Evolutionary conservation across 1,284 basidiomycete species (phyloP).

Genomic region (Malassezia vespertilionis): DNA sequence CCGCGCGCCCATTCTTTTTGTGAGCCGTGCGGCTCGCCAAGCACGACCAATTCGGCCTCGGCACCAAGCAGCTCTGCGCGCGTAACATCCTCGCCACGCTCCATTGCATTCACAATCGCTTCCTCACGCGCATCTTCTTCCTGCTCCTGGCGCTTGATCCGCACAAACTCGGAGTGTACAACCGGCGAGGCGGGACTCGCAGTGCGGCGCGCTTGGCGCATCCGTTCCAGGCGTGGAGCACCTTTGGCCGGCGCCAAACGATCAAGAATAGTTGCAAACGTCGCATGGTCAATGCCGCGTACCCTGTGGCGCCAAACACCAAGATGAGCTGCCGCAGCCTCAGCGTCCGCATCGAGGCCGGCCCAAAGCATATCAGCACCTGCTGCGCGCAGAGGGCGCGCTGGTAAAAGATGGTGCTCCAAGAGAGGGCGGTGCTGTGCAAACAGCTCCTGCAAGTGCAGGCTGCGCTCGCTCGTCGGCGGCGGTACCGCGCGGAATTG

Average conservation of each 20-base stretch:
- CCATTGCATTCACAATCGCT: conserved; percentile 35
- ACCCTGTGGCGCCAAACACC: conserved; percentile 11
- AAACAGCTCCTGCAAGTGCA: conserved; percentile 13
- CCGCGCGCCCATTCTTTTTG: conserved; percentile 35
- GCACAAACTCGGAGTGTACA: conserved; percentile 7
- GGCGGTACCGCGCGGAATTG: conserved; percentile 9
- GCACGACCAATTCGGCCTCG: conserved; percentile 44
- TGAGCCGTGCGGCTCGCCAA: conserved; percentile 41
- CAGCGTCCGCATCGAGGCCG: conserved; percentile 1
- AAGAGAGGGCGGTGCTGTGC: conserved; percentile 17
- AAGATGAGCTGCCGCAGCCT: neutral
- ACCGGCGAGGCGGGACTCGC: conserved; percentile 8
- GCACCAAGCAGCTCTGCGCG: conserved; percentile 35
- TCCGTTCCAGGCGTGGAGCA: conserved; percentile 4
- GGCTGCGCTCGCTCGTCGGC: conserved; percentile 13
- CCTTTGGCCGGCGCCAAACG: conserved; percentile 2
- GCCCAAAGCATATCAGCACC: conserved; percentile 1
- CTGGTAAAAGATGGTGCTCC: conserved; percentile 15
- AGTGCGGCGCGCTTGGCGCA: conserved; percentile 1
- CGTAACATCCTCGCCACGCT: conserved; percentile 38
- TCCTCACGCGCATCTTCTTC: conserved; percentile 29
- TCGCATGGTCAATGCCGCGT: conserved; percentile 10
- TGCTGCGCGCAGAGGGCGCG: conserved; percentile 7
- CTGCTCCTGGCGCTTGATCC: conserved; percentile 9
- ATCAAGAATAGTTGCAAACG: conserved; percentile 11